These are phyloP conservation scores for Naematelia encephala DNA, from an alignment of 768 basidiomycete species.

Conservation along the genomic window DNA sequence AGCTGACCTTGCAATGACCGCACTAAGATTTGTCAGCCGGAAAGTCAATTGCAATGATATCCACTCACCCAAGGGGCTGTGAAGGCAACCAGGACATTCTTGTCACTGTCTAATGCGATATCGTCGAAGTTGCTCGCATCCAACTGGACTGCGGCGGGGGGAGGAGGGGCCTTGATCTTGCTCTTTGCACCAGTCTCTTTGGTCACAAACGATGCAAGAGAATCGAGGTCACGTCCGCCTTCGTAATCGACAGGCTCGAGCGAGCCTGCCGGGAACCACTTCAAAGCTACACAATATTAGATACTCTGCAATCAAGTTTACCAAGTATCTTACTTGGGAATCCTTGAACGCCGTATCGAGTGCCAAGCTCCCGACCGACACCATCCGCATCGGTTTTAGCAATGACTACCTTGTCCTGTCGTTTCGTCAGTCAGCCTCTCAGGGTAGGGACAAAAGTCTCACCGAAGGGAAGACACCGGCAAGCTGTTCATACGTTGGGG, in stretches of 20 bases:
- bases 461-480: constrained; percentile 69
- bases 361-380: constrained; percentile 68
- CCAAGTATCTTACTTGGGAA: constrained; percentile 69
- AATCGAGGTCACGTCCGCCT: constrained; percentile 75
- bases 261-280: constrained; percentile 80
- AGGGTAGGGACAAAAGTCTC: constrained; percentile 2
- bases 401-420: constrained; percentile 69
- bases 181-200: constrained; percentile 75
- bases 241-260: constrained; percentile 63
- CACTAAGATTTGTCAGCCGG: too few relatives aligned
- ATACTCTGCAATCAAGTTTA: not conserved
- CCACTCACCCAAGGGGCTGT: constrained; percentile 54
- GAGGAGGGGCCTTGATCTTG: constrained; percentile 80
- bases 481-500: constrained; percentile 81
- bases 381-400: constrained; percentile 94
- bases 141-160: constrained; percentile 65
- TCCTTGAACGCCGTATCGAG: constrained; percentile 72
- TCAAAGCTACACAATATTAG: constrained; percentile 61
- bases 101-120: constrained; percentile 64
- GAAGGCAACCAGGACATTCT: constrained; percentile 74
- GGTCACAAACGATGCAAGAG: constrained; percentile 64
- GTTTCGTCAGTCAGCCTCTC: constrained; percentile 2
- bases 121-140: constrained; percentile 72
- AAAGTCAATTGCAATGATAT: not conserved
- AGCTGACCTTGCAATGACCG: constrained; percentile 76